Conservation (phyloP, 2,329 filamentous ascomycete genomes). For the Colletotrichum sp. region DNA sequence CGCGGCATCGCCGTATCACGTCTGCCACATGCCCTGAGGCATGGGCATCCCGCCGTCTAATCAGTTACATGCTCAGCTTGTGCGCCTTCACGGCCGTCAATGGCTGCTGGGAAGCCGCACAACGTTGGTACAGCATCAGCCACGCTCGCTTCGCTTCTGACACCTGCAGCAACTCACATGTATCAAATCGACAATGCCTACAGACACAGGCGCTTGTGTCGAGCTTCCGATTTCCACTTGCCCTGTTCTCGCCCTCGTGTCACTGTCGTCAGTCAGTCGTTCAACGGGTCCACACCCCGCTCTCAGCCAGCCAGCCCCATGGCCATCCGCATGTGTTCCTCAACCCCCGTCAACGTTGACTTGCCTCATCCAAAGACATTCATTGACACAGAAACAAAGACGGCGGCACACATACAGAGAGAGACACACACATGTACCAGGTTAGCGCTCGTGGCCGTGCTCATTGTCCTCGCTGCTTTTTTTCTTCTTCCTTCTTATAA, state of each 20-base stretch:
- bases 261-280: background rate
- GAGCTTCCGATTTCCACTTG: background rate
- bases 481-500: background rate
- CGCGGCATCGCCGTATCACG: background rate
- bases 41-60: background rate
- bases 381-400: background rate
- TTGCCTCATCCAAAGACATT: constrained; percentile 1
- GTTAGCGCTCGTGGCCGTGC: background rate
- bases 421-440: background rate
- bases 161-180: constrained; percentile 3
- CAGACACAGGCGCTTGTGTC: background rate
- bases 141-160: constrained; percentile 12
- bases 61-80: background rate
- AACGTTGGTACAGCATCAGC: background rate
- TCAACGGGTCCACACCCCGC: background rate
- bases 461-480: background rate
- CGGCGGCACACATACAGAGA: background rate
- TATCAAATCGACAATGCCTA: background rate
- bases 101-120: background rate
- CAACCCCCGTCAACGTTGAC: background rate
- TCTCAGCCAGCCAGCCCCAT: constrained; percentile 1
- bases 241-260: background rate
- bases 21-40: background rate
- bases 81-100: background rate
- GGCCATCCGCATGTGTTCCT: background rate